Evolutionary conservation across 441 rosid genomes (phyloP), one percentile per base, ranked within the genome.

Genomic region (Pelargonium fulgidum): DNA sequence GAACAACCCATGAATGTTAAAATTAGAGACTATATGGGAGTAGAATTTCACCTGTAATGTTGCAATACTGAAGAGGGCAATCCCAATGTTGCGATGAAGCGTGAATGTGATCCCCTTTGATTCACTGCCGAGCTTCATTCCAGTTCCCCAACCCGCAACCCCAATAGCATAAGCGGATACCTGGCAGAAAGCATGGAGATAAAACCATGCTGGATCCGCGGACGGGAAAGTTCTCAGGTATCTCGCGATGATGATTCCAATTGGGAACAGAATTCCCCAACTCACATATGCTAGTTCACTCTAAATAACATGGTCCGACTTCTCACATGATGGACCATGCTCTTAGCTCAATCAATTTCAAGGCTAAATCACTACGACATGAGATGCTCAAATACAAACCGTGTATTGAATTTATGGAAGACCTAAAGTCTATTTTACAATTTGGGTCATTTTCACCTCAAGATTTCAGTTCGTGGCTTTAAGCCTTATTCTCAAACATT

Each of bases 121-220:
- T 71, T 86, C 79, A 4, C 79, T 68, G 10, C 91, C 91, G 44
- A 86, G 91, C 76, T 86, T 86, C 56, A 86, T 76, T 44, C 91
- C 88, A 1, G 91, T 86, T 71, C 75, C 91, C 91, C 91, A 86
- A 11, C 91, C 91, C 11, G 91, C 83, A 26, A 81, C 88, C 16
- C 91, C 91, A 39, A 86, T 70, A 13, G 68, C 82, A 22, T 86
- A 86, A 16, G 81, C 88, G 12, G 86, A 86, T 44, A 73, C 20
- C 65, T 86, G 88, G 64, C 88, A 86, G 61, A 66, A 70, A 26
- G 62, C 82, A 44, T 86, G 91, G 64, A 86, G 81, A 66, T 86
- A 86, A 65, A 86, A 86, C 91, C 91, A 86, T 5, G 81, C 82
- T 10, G 88, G 91, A 80, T 86, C 91, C 1, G 88, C 84, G 0